Evolutionary conservation across 2,329 filamentous ascomycete genomes (phyloP), one percentile per base, ranked within the genome.

Genomic region (Lasiodiplodia citricola): DNA sequence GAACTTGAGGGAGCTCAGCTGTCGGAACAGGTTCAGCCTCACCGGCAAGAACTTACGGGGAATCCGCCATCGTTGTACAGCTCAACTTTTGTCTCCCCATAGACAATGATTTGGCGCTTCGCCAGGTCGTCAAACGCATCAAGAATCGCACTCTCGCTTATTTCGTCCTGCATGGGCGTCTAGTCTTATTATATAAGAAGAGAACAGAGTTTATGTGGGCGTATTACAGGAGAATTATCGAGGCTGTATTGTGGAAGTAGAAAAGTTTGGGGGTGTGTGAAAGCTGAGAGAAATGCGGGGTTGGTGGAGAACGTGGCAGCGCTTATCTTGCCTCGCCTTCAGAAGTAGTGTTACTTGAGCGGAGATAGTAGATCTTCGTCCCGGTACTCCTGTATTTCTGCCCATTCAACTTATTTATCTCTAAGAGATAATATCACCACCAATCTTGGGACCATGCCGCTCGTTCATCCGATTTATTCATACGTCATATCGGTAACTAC

Each of bases 1-100:
- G 16, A 79, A 66, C 77, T 78, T 44, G 3, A 41, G 28, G 18
- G 21, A 21, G 5, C 8, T 58, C 56, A 58, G 37, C 37, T 28
- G 13, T 2, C 21, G 14, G 4, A 28, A 58, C 21, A 11, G 4
- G 4, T 13, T 8, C 23, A 31, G 21, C 23, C 14, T 47, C 13
- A 4, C 23, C 37, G 8, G 21, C 23, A 16, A 10, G 4, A 4
- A 47, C 56, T 44, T n/a, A 47, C 56, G 13, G 21, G 37, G 4
- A 60, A 28, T 18, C 56, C 16, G 10, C 23, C 37, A 38, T 60
- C 56, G 1, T 47, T 21, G 23, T 11, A 28, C 14, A 28, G 21
- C 5, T 28, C 14, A 14, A 38, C n/a, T n/a, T 60, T 23, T 6
- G 56, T 44, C 21, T 60, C 37, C 4, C 37, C 37, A 25, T 60